Base-by-base conservation (phyloP, 202 grass and related monocot species). In the Schoenoplectus triqueter region DNA sequence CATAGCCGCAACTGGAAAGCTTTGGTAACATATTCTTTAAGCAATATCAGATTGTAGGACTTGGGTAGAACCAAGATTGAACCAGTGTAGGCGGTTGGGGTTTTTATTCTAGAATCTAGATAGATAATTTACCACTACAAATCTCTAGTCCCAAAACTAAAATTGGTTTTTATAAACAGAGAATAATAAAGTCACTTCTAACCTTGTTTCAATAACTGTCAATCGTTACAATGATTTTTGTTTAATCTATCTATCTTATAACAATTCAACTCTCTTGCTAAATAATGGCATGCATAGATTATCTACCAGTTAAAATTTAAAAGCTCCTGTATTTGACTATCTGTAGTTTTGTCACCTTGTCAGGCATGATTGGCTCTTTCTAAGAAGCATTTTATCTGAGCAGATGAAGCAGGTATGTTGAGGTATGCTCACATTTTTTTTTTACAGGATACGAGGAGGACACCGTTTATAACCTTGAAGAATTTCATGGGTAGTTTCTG, bases 401-500 rank as follows among this genome's bases (percentile, higher is more conserved):
- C 90, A 89, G 84, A 80, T 98, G 81, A 95, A 95, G 88, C 93
- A 98, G 96, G 96, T 98, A 95, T 92, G 91, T 70, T 88, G 84
- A 91, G 84, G 86, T 90, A 92, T 84, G 84, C 85, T 55, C 56
- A 59, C 47, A 83, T 92, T 88, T 46, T 86, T 86, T 31, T 31
- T 84, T 64, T 86, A 84, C 19, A 45, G 10, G 87, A 74, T 82
- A 63, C 45, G 76, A 80, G 11, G 80, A 75, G 21, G 11, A 60
- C 15, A 78, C 51, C 52, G 57, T 78, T 78, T 78, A 60, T 78
- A 78, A 78, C 54, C 52, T 42, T 22, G 55, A 42, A 78, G 31
- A 60, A 78, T 60, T 60, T 6, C 2, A 10, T 44, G 39, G 54
- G 13, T 42, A 60, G 2, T 42, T 44, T 21, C 52, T 78, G 54